Conservation (phyloP, 148 eudicot genomes). For the Euryodendron excelsum region DNA sequence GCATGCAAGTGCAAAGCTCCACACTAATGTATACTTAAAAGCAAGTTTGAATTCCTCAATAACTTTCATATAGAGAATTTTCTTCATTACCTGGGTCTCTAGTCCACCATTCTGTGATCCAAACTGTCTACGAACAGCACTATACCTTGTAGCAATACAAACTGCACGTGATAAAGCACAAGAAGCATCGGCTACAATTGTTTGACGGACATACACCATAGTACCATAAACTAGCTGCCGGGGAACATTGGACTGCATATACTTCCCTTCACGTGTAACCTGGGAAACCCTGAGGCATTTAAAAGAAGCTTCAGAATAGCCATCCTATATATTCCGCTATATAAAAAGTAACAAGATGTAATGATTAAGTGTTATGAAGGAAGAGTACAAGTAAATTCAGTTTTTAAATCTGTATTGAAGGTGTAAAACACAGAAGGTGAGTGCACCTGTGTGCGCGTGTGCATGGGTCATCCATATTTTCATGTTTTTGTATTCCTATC, state of each 20-base stretch:
- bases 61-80: background rate
- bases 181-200: slow-evolving; percentile 88
- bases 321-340: background rate
- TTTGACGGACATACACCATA: slow-evolving; percentile 87
- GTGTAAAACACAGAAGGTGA: background rate
- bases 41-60: background rate
- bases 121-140: slow-evolving; percentile 94
- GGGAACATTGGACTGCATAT: slow-evolving; percentile 69
- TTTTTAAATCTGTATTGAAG: background rate
- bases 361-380: background rate
- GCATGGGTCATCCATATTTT: background rate
- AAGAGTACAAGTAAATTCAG: background rate
- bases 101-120: slow-evolving; percentile 84
- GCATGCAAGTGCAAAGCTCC: background rate
- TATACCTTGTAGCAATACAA: slow-evolving; percentile 92
- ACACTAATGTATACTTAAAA: background rate
- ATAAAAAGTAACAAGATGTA: background rate
- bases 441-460: background rate
- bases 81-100: slow-evolving; percentile 77
- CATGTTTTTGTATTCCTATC: no score
- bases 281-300: slow-evolving; percentile 63
- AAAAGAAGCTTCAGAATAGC: slow-evolving; percentile 19
- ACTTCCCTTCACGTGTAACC: slow-evolving; percentile 94
- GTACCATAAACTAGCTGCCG: slow-evolving; percentile 93
- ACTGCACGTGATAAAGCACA: slow-evolving; percentile 84